Evolutionary conservation across 345 rosid species (phyloP), one percentile per base, ranked within the genome.

Genomic region (Murraya koenigii): DNA sequence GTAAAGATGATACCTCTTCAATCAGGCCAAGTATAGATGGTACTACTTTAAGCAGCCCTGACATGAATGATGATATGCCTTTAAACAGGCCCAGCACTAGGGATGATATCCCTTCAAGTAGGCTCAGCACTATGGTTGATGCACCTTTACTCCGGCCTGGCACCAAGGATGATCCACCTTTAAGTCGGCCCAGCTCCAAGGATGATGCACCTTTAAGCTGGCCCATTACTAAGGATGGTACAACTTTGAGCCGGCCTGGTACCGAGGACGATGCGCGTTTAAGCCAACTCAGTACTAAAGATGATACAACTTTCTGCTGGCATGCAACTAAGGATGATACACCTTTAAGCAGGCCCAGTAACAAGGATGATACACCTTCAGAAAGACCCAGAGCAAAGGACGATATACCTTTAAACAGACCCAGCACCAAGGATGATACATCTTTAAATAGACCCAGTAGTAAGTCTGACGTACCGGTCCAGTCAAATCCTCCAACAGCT

Each of bases 21-120:
- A 82, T 74, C 86, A 84, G 81, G 86, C 83, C 84, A 39, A 74
- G 62, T 62, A 77, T 59, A 75, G 84, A 87, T 36, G 74, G 75
- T 62, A 62, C 66, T 5, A 78, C 78, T 38, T 4, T 68, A 22
- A 20, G 33, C 79, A 55, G 77, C 80, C 69, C 83, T 35, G 30
- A 15, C 58, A 61, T 68, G 6, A 72, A 56, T 55, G 79, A 85
- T 32, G 77, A 64, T 65, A 56, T 63, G 1, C 75, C 52, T 23
- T 4, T 52, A 52, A 49, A 49, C 72, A 20, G 69, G 72, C 61
- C 75, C 64, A 38, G 26, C 38, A 68, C 44, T n/a, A 72, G 59
- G 72, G 84, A 87, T 25, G 76, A 76, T 63, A 59, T 52, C 1
- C 74, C 76, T 32, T 7, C 69, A 7, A 52, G 35, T 80, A 49